Evolutionary conservation across 495 filamentous ascomycete species (phyloP), one percentile per base, ranked within the genome.

Genomic region (Rhizodiscina lignyota): DNA sequence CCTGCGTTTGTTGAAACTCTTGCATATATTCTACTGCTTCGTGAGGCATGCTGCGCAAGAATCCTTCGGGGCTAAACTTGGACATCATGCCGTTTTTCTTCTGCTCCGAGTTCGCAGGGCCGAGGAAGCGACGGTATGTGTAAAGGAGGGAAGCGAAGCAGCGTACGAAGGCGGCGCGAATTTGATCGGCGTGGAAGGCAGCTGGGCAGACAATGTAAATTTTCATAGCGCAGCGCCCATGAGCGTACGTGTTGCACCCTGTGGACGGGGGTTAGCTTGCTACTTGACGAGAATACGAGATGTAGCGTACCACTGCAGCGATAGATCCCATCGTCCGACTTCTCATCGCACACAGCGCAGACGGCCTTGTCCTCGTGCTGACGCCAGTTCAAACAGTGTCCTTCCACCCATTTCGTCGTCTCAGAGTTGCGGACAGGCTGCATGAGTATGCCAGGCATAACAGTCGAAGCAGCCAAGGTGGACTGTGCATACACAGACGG

Each of bases 401-500:
- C 89, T 56, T 97, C 89, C 2, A 84, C 73, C 89, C 87, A 96
- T 40, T 77, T 73, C 3, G 72, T 84, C 21, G 73, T 86, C 24
- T 92, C 83, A 2, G 79, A 82, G 47, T 93, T 91, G 23, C 70
- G 64, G 5, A 93, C 80, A 2, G 81, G 83, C 49, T 92, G 84
- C 42, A 82, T 63, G 32, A 83, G 62, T 58, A 91, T 72, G 50
- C 84, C 83, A 10, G 89, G 87, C 72, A 97, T 93, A 48, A 97
- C 77, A 0, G 89, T 97, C 11, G 84, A 93, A n/a, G 89, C 89
- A 21, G 89, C 89, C n/a, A 96, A 67, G 6, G 89, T 97, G 12
- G 86, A 94, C 47, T 87, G 83, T 2, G 89, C 89, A 57, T 94
- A 97, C 2, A 86, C 83, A 2, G 87, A 94, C 1, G 89, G 87